A percentile compares a stretch with the other conserved stretches of the same genome.
phyloP scores from a whole-genome alignment of 441 rosid species.

The Erysimum cheiri region DNA sequence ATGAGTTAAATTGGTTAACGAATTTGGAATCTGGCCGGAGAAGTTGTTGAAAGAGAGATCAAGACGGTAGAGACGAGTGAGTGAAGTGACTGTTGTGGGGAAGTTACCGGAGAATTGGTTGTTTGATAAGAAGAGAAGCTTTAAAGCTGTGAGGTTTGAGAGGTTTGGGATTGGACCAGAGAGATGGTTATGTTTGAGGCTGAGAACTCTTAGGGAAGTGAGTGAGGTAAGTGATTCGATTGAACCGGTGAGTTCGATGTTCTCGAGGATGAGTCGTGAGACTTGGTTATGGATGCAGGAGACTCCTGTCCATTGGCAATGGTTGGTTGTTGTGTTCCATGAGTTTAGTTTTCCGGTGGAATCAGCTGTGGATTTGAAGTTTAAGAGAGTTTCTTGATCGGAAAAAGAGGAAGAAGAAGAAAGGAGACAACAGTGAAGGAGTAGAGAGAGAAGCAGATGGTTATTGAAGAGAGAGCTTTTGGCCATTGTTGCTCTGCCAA shows the following conservation, averaged over 20 bases:
- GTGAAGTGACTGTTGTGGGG: slow-evolving; percentile 51
- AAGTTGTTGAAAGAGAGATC: slow-evolving; percentile 73
- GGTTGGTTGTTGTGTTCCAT: slow-evolving; percentile 59
- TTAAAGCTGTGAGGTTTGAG: slow-evolving; percentile 57
- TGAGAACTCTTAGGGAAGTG: slow-evolving; percentile 62
- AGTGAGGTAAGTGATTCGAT: slow-evolving; percentile 51
- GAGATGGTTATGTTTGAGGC: slow-evolving; percentile 59
- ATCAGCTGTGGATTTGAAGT: slow-evolving; percentile 67
- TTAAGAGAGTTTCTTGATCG: slow-evolving; percentile 57
- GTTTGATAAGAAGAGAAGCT: slow-evolving; percentile 63
- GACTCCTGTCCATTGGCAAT: slow-evolving; percentile 63
- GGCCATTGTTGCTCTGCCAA: slow-evolving; percentile 52
- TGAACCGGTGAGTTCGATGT: slow-evolving; percentile 56
- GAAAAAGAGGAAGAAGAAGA: slow-evolving; percentile 41
- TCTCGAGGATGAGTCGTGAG: slow-evolving; percentile 59
- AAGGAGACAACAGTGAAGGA: not conserved
- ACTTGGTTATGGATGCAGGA: slow-evolving; percentile 57
- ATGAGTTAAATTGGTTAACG: slow-evolving; percentile 52
- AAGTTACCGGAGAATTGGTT: slow-evolving; percentile 59
- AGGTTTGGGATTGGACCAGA: slow-evolving; percentile 59
- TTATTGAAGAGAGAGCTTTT: slow-evolving; percentile 28
- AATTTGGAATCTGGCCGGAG: slow-evolving; percentile 59
- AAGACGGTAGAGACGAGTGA: slow-evolving; percentile 61
- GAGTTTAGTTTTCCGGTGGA: slow-evolving; percentile 53
- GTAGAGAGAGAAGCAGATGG: slow-evolving; percentile 24